Evolutionary conservation across 2,329 filamentous ascomycete species (phyloP), one percentile per base, ranked within the genome.

Genomic region (Colletotrichum scovillei): DNA sequence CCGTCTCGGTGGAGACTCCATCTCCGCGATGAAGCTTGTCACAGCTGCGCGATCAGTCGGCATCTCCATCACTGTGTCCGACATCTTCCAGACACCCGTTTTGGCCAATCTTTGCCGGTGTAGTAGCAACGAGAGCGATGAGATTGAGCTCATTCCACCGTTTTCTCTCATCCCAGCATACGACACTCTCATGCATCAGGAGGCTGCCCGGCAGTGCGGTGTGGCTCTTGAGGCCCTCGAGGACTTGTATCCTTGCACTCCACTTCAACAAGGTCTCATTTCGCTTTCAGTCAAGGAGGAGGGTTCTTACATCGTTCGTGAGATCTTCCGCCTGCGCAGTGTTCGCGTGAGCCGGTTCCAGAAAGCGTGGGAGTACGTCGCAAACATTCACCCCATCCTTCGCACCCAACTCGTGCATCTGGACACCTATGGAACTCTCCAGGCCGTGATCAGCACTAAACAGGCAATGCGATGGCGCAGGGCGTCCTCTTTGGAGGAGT

Each of bases 221-320:
- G 52, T 55, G 11, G 11, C 12, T 28, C 52, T 22, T 3, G 52
- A 26, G 22, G 52, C 22, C n/a, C 52, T 60, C 35, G 26, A 80
- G 32, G 83, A 86, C 68, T 74, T 81, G 0, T 86, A 82, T 60
- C 84, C 84, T 8, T 84, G 83, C 76, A 83, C 82, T 6, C 79
- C 82, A 1, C 76, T 86, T 0, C 84, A 86, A 63, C 82, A 83
- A 67, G 83, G 82, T 4, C 77, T 86, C 1, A 76, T 87, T 30
- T 80, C 83, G 0, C 72, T 85, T 0, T 79, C 84, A 0, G 76
- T 75, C n/a, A 80, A 80, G 52, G 76, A 81, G n/a, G 64, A 77
- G 0, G 83, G 82, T 3, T 80, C 81, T 1, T 60, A 60, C 35
- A 49, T 64, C 24, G 14, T 42, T 42, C 28, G 35, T 7, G 28